Base-by-base conservation (phyloP, 2,329 filamentous ascomycete genomes). In the Pseudocercospora eumusae region DNA sequence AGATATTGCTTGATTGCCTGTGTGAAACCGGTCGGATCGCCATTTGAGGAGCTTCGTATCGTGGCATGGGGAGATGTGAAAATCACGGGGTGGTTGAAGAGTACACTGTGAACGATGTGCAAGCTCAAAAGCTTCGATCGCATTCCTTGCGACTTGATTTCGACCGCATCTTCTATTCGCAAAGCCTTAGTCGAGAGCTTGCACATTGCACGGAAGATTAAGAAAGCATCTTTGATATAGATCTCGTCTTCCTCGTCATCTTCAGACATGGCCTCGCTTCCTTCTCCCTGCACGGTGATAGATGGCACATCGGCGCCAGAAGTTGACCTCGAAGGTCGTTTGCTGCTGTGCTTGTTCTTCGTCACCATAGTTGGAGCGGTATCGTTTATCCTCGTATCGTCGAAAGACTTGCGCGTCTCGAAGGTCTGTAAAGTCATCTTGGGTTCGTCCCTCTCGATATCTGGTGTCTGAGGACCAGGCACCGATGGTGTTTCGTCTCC, bases 1-100 rank as follows among this genome's bases (percentile, higher is more conserved):
- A 99, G 84, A 75, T 99, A 97, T 74, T 96, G 96, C 75, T 98
- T 97, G 74, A 96, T 88, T 33, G 95, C 95, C 75, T 98, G 92
- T 20, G 97, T 83, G 71, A 99, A 97, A 33, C 87, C 91, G 25
- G 93, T 98, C 1, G 90, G 88, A 64, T 93, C 91, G 70, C 92
- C 92, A 77, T 83, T 93, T 72, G 91, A 93, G 71, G 91, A 96
- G 78, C 92, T 95, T 72, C 88, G 91, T 73, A 99, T 98, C 44
- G 91, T 96, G 75, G 93, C 93, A 64, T 93, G 82, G 0, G 93
- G 93, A 53, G 93, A 97, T 44, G 90, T 91, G 77, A 99, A 98
- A 65, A 97, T 90, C 62, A 85, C 78, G 66, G 93, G 90, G 77
- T 98, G 91, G 78, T 97, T 98, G 81, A 96, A 96, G 52, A 99